Evolutionary conservation across 345 rosid genomes (phyloP).

Genomic region (Linum trigynum): DNA sequence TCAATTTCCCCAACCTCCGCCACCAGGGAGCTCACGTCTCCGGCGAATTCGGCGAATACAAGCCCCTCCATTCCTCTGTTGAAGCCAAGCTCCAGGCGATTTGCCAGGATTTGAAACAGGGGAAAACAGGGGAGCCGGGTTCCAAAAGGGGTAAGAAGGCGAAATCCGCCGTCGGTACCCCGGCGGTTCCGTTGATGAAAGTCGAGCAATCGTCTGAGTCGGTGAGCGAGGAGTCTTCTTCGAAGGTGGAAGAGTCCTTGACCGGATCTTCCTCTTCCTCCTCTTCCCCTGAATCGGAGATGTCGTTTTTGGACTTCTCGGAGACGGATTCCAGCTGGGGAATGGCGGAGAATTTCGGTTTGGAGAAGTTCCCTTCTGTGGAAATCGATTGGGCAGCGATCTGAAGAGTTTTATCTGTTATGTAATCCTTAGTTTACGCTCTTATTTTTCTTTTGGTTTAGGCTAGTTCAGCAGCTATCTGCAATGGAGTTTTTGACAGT

Average conservation of each 20-base stretch:
- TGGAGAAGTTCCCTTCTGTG: slow-evolving; percentile 68
- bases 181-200: slow-evolving; percentile 18
- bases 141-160: slow-evolving; percentile 21
- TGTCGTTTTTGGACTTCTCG: slow-evolving; percentile 41
- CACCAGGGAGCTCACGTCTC: slow-evolving; percentile 35
- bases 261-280: slow-evolving; percentile 20
- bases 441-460: neutral
- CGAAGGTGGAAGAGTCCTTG: slow-evolving; percentile 35
- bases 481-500: slow-evolving; percentile 47
- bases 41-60: slow-evolving; percentile 58
- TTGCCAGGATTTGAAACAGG: slow-evolving; percentile 59
- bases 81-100: slow-evolving; percentile 79
- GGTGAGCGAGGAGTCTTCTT: slow-evolving; percentile 42
- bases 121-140: slow-evolving; percentile 36
- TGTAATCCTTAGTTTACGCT: slow-evolving; percentile 18
- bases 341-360: slow-evolving; percentile 31
- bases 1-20: slow-evolving; percentile 48
- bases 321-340: slow-evolving; percentile 31
- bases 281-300: slow-evolving; percentile 61
- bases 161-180: neutral
- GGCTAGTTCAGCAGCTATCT: slow-evolving; percentile 24
- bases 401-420: slow-evolving; percentile 21
- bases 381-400: slow-evolving; percentile 83
- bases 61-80: slow-evolving; percentile 79
- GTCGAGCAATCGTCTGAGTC: slow-evolving; percentile 27